These are phyloP conservation scores for Alternaria triticina DNA, from an alignment of 2,329 filamentous ascomycete species.

Conservation along the genomic window DNA sequence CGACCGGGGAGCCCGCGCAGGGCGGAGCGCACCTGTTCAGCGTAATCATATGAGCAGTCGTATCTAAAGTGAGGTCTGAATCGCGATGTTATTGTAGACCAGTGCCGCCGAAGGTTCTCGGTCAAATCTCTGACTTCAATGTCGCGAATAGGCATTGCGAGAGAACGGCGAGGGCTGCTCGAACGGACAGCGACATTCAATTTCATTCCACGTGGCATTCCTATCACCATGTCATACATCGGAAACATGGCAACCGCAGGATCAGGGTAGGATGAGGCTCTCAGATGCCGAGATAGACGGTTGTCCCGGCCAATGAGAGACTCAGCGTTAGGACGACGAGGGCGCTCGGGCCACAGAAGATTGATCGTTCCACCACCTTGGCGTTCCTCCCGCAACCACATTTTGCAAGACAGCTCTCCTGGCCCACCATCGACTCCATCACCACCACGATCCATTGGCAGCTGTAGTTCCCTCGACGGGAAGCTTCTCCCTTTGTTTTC, in stretches of 20 bases:
- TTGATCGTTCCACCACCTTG: conserved; percentile 19
- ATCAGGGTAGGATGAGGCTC: background rate
- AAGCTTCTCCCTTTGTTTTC: conserved; percentile 39
- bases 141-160: background rate
- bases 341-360: conserved; percentile 7
- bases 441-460: conserved; percentile 48
- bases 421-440: conserved; percentile 37
- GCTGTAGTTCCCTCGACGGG: conserved; percentile 45
- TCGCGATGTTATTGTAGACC: background rate
- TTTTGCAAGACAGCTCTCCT: conserved; percentile 29
- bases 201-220: background rate
- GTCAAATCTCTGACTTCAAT: background rate
- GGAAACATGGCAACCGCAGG: background rate
- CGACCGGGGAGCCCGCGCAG: background rate
- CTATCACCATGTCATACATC: background rate
- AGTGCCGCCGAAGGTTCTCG: background rate
- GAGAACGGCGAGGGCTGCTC: background rate
- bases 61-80: background rate
- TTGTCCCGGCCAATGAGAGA: background rate
- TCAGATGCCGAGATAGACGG: background rate
- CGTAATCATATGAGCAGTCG: background rate
- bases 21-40: background rate
- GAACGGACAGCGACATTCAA: background rate
- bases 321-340: background rate
- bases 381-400: conserved; percentile 21